Conservation (phyloP, 2,329 filamentous ascomycete genomes). For the Chaetomium olivaceum region DNA sequence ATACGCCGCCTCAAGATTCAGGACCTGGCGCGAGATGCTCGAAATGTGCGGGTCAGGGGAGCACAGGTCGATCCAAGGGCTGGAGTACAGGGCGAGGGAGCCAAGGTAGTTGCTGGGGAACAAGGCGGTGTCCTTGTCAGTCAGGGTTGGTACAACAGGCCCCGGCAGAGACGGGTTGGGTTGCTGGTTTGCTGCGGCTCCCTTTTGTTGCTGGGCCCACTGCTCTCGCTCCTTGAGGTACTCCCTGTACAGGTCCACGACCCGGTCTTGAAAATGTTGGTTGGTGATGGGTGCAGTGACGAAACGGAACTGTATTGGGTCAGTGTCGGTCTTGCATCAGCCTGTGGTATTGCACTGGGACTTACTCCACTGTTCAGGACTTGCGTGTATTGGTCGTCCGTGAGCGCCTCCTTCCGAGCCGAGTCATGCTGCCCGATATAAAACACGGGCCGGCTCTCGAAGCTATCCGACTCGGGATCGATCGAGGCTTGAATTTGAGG, state of each 20-base stretch:
- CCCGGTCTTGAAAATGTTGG: slow-evolving; percentile 66
- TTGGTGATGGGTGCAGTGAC: slow-evolving; percentile 79
- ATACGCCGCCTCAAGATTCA: slow-evolving; percentile 90
- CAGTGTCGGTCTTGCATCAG: neutral
- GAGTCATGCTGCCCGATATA: slow-evolving; percentile 77
- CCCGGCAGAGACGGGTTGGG: slow-evolving; percentile 52
- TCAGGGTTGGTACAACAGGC: slow-evolving; percentile 67
- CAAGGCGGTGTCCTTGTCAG: slow-evolving; percentile 75
- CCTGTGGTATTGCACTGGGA: slow-evolving; percentile 28
- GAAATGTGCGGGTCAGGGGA: slow-evolving; percentile 80
- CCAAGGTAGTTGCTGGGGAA: slow-evolving; percentile 68
- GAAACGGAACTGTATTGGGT: slow-evolving; percentile 66
- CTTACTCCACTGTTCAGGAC: slow-evolving; percentile 70
- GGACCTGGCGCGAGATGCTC: slow-evolving; percentile 82
- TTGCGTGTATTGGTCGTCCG: slow-evolving; percentile 64
- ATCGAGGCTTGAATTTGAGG: slow-evolving; percentile 31
- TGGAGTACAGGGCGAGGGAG: slow-evolving; percentile 76
- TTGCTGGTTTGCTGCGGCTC: slow-evolving; percentile 41
- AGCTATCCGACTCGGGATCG: slow-evolving; percentile 37
- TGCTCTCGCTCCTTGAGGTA: slow-evolving; percentile 50
- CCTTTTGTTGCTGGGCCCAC: slow-evolving; percentile 34
- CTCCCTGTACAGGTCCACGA: slow-evolving; percentile 61
- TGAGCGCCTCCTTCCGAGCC: slow-evolving; percentile 58
- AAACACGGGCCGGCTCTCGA: slow-evolving; percentile 50
- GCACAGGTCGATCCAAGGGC: slow-evolving; percentile 88